Percentiles rank a stretch among this genome's conserved stretches.
phyloP scores from a whole-genome alignment of 805 yeast genomes.

The Cyberlindnera sargentensis region DNA sequence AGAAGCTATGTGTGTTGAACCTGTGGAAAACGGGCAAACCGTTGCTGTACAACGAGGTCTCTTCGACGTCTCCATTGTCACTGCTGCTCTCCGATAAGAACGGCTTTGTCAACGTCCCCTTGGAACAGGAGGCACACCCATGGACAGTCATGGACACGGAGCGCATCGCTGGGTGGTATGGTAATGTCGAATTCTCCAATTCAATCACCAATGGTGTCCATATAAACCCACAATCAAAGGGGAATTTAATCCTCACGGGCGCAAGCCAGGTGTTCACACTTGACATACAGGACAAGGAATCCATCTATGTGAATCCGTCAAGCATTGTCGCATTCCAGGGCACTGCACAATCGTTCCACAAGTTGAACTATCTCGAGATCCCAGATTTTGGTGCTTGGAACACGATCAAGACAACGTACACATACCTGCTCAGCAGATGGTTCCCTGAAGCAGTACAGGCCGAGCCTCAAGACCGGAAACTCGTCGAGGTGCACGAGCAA shows the following conservation, averaged over 20 bases:
- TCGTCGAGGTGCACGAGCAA: constrained; percentile 1
- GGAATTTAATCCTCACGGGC: constrained; percentile 26
- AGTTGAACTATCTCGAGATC: constrained; percentile 6
- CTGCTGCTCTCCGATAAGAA: constrained; percentile 8
- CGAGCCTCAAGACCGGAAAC: background rate
- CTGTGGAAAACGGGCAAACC: constrained; percentile 8
- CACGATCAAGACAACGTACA: constrained; percentile 3
- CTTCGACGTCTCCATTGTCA: constrained; percentile 14
- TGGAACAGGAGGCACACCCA: constrained; percentile 1
- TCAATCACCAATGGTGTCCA: constrained; percentile 1
- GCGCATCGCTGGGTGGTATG: constrained; percentile 17
- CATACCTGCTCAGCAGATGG: constrained; percentile 1
- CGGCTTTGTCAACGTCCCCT: constrained; percentile 13
- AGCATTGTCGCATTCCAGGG: constrained; percentile 14
- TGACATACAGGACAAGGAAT: constrained; percentile 18
- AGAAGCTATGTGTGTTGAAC: constrained; percentile 5
- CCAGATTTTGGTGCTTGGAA: constrained; percentile 10
- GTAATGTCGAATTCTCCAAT: constrained; percentile 5
- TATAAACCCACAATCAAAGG: constrained; percentile 14
- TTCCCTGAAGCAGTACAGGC: background rate
- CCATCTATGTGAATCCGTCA: constrained; percentile 16
- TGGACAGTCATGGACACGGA: constrained; percentile 14
- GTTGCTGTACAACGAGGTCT: constrained; percentile 11
- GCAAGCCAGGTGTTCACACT: constrained; percentile 24
- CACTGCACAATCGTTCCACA: constrained; percentile 1